Evolutionary conservation across 1,284 basidiomycete species (phyloP), one percentile per base, ranked within the genome.

Genomic region (Fomitopsis betulina): DNA sequence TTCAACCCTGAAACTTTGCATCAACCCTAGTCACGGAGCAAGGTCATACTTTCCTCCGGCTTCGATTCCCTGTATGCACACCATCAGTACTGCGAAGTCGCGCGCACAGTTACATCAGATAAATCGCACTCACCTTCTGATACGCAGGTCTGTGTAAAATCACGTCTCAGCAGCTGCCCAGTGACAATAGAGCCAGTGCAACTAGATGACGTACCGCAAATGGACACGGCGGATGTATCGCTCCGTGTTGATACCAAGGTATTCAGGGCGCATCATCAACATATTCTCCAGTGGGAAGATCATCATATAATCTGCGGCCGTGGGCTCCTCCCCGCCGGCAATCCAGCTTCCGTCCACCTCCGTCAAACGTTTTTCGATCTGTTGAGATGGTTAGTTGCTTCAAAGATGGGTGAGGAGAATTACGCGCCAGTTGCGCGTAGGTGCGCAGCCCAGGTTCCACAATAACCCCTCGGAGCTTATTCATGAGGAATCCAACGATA

Each of bases 261-360:
- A 38, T 7, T 63, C 62, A 17, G 65, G 58, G 35, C 45, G 52
- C 13, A 55, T 39, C 15, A 25, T 19, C 4, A n/a, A 43, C 63
- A 67, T 63, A 9, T 60, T 56, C 57, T 76, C 75, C 32, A 75
- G 61, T 19, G 70, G 60, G 58, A 75, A 76, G 6, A 68, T 59
- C 73, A 77, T 76, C 68, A 73, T 71, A 63, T 68, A 76, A 60
- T 77, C 76, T 27, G 75, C 73, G 32, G 72, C 60, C 12, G 76
- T 78, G 21, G 75, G 75, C 51, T 69, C 66, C 13, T 67, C 63
- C n/a, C 74, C 75, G 12, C 73, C 75, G 8, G 74, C 75, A 43
- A 77, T 69, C 68, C 71, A 75, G 6, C 38, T 35, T 30, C 68
- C 67, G 15, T 67, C 64, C 40, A 60, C 60, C 66, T 69, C 68